Evolutionary conservation across 345 rosid genomes (phyloP), one percentile per base, ranked within the genome.

Genomic region (Boechera stricta): DNA sequence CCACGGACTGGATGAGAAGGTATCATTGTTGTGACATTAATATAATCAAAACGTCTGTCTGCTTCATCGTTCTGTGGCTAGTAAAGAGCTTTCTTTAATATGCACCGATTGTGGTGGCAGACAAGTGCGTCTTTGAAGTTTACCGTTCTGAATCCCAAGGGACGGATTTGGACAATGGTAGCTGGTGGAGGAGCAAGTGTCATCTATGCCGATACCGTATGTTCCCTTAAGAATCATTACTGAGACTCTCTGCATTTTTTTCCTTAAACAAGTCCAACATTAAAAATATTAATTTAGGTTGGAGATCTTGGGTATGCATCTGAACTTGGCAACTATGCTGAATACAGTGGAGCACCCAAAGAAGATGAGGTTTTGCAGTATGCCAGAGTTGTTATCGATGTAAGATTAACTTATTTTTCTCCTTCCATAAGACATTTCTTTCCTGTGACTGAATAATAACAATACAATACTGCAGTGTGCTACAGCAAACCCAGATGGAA

Each of bases 111-210:
- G 44, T 76, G 44, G 16, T 42, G 60, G 83, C 87, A 94, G 98
- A 95, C 98, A 38, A 92, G 97, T 82, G 96, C 99, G 56, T 92
- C 98, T 36, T 85, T 95, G 88, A 95, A 92, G 81, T 92, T 92
- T 84, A 95, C 97, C 0, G 94, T 95, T 84, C 73, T 95, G 85
- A 95, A 95, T 77, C 98, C 99, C 51, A 85, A 85, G 79, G 98
- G 98, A 54, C 67, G 96, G 77, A 95, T 95, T 78, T 92, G 97
- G 97, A 90, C 92, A 48, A 89, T 90, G 98, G 99, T 92, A 8
- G 97, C 97, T 71, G 98, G 99, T 68, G 98, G 99, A 52, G 99
- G 99, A 79, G 99, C 99, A 71, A 92, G 98, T 81, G 99, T 95
- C 85, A 92, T 92, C 82, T 95, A 92, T 79, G 97, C 98, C 0